Conservation (phyloP, 2,329 filamentous ascomycete species). For the Nectriaceae sp. region DNA sequence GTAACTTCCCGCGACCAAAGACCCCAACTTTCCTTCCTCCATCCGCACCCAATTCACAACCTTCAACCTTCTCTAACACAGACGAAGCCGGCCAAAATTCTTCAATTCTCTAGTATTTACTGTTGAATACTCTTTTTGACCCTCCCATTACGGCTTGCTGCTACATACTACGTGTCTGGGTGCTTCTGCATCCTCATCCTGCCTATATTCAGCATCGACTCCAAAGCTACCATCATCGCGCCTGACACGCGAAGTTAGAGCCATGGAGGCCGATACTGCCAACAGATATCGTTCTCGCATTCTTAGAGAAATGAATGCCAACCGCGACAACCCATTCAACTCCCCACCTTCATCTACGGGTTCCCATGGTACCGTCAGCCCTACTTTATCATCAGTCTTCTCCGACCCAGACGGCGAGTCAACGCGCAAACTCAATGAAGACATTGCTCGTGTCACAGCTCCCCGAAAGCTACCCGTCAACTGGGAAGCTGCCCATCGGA, state of each 20-base stretch:
- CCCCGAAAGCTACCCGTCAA: slow-evolving; percentile 43
- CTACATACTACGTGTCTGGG: slow-evolving; percentile 22
- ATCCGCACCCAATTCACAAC: slow-evolving; percentile 11
- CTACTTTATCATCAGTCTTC: slow-evolving; percentile 55
- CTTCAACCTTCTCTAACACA: slow-evolving; percentile 8
- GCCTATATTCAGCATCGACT: no score
- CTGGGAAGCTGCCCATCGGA: slow-evolving; percentile 48
- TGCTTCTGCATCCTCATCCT: slow-evolving; percentile 20
- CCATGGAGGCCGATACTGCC: slow-evolving; percentile 45
- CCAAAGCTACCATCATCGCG: slow-evolving; percentile 20
- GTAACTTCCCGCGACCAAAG: slow-evolving; percentile 20
- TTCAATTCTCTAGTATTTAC: slow-evolving; percentile 12
- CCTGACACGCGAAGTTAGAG: slow-evolving; percentile 26
- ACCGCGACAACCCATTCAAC: slow-evolving; percentile 58
- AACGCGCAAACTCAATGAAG: slow-evolving; percentile 51
- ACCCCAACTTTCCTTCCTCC: slow-evolving; percentile 19
- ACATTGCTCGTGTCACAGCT: slow-evolving; percentile 47
- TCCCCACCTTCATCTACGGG: slow-evolving; percentile 60
- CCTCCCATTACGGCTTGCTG: slow-evolving; percentile 12
- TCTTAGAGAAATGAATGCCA: slow-evolving; percentile 53
- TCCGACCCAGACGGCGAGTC: slow-evolving; percentile 56
- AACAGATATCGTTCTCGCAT: slow-evolving; percentile 49
- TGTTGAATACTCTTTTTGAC: slow-evolving; percentile 19
- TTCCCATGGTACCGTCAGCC: slow-evolving; percentile 57
- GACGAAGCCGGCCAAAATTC: neutral